A percentile compares a stretch with the other conserved stretches of the same genome.
Evolutionary conservation across 768 basidiomycete genomes (phyloP).

Genomic region (Pulveroboletus sp.): DNA sequence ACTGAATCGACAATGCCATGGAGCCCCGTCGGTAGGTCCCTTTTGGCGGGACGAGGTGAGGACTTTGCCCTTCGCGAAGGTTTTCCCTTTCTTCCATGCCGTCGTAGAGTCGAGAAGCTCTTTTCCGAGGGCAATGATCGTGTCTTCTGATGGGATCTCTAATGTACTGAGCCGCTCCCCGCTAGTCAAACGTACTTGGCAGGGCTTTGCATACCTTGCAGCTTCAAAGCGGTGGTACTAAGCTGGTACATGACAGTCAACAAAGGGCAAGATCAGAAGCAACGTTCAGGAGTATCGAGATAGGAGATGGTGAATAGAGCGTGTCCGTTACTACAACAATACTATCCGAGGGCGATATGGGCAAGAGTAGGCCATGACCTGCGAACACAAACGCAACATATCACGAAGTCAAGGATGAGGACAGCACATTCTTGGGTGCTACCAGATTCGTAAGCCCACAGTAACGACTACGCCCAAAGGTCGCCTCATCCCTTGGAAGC

Average conservation of each 20-base stretch:
- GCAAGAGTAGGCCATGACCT: not conserved
- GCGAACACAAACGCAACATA: not conserved
- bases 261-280: not conserved
- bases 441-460: conserved; percentile 74
- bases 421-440: conserved; percentile 17
- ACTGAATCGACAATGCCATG: conserved; percentile 68
- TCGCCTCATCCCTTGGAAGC: conserved; percentile 76
- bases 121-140: conserved; percentile 47
- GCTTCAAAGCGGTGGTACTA: conserved; percentile 37
- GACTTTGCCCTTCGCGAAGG: conserved; percentile 49
- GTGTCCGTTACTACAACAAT: conserved; percentile 15
- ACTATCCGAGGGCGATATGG: conserved; percentile 1
- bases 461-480: conserved; percentile 75
- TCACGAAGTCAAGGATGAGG: conserved; percentile 9
- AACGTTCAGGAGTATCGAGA: not conserved
- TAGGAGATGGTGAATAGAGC: conserved; percentile 11
- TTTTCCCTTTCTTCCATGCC: conserved; percentile 67
- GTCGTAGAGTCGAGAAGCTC: conserved; percentile 52
- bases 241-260: conserved; percentile 33
- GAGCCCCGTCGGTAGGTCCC: conserved; percentile 47
- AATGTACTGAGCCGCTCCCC: not conserved
- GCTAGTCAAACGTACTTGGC: not conserved
- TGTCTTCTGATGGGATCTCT: conserved; percentile 63
- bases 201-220: conserved; percentile 30
- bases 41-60: conserved; percentile 53